These are phyloP conservation scores for Fraxinus floribunda DNA, from an alignment of 305 asterid genomes.

Conservation along the genomic window DNA sequence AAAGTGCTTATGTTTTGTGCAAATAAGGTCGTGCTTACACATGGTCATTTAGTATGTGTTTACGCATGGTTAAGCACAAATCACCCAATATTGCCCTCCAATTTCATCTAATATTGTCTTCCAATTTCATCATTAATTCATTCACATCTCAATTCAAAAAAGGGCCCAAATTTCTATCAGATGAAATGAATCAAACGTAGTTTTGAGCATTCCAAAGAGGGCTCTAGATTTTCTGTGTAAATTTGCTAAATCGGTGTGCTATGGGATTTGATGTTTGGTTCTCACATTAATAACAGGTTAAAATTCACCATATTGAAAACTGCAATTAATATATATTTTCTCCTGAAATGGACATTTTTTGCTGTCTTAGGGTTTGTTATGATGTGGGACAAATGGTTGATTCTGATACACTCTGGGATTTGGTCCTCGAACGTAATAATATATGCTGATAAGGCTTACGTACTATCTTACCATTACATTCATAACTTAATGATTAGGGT, in stretches of 20 bases:
- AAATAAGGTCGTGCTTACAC: no score
- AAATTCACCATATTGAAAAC: not conserved
- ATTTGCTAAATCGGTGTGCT: not conserved
- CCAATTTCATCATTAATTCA: no score
- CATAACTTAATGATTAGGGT: not conserved
- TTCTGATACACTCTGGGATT: not conserved
- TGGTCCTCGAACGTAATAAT: not conserved
- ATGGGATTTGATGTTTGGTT: not conserved
- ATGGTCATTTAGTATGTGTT: no score
- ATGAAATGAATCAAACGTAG: no score
- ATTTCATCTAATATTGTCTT: no score
- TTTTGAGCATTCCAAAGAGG: no score
- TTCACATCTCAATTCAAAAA: no score
- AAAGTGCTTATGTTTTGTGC: no score
- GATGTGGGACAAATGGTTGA: not conserved
- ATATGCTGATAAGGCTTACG: not conserved
- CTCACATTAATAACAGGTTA: not conserved
- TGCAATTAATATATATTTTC: not conserved
- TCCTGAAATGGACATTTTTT: not conserved
- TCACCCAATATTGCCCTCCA: no score
- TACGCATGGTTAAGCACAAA: no score
- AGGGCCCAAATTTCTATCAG: no score
- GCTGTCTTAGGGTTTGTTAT: not conserved
- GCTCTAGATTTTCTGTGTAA: no score
- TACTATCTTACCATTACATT: not conserved